Evolutionary conservation across 2,329 filamentous ascomycete species (phyloP), one percentile per base, ranked within the genome.

Genomic region (Colletotrichum cordylinicola): DNA sequence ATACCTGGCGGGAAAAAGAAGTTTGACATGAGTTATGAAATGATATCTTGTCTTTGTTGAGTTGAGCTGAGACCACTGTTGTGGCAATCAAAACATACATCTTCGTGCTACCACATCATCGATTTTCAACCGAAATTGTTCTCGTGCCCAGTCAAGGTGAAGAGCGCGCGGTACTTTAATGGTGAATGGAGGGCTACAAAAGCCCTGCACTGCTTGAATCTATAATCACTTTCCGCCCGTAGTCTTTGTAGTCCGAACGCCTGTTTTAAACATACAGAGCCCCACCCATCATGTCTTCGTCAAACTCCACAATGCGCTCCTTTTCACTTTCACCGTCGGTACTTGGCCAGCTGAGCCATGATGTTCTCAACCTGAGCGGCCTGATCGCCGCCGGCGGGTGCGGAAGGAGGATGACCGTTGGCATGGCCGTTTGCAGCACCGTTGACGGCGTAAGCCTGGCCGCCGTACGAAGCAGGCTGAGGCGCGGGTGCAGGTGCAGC

Each of bases 331-430:
- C 80, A 91, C 81, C 92, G 90, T 77, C 92, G 88, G 80, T 91
- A 93, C 79, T 90, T 91, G 62, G 93, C 91, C 75, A 95, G 85
- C 80, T 94, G 92, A 16, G 93, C 92, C 90, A 96, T 94, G 67
- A 96, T 94, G 79, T 94, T 93, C 82, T 93, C 91, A 79, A 95
- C 88, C 69, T 92, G 88, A 15, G 92, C 86, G 10, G 87, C 86
- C 15, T 86, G 83, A 70, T 85, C 84, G 15, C 81, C 80, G 78
- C 76, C 77, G 3, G 64, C 29, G 9, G 67, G 39, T 15, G 43
- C 58, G 12, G 67, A 27, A 43, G 67, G 70, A 55, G 79, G 78
- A 31, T 79, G 80, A 68, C 78, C 75, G 67, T 79, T 78, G 33
- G 82, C 76, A 27, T 81, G 78, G 67, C 78, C 75, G 12, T 70